Conservation (phyloP, 495 filamentous ascomycete species). For the Pyronema omphalodes region DNA sequence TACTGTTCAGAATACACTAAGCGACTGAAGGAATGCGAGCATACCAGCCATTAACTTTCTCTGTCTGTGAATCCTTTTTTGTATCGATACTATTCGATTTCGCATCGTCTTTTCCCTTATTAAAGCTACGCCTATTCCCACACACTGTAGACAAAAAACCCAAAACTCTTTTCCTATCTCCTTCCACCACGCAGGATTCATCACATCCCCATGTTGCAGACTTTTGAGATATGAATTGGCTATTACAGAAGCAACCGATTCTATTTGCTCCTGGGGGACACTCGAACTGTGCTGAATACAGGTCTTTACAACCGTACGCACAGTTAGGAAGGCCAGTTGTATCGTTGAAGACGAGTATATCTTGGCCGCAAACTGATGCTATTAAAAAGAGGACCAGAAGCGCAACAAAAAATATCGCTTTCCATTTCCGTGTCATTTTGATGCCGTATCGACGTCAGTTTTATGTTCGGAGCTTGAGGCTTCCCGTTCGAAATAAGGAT, state of each 20-base stretch:
- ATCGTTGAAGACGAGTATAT: slow-evolving; percentile 15
- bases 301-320: slow-evolving; percentile 13
- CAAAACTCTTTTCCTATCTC: slow-evolving; percentile 5
- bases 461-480: too few relatives aligned
- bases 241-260: slow-evolving; percentile 13
- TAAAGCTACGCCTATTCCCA: not conserved
- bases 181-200: slow-evolving; percentile 4
- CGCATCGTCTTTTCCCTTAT: not conserved
- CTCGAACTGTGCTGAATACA: slow-evolving; percentile 17
- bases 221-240: slow-evolving; percentile 7
- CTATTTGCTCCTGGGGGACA: slow-evolving; percentile 7
- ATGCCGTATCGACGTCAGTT: not conserved
- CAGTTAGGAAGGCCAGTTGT: slow-evolving; percentile 16
- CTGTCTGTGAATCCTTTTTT: not conserved
- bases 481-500: too few relatives aligned
- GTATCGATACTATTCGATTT: not conserved
- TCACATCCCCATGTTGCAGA: slow-evolving; percentile 11
- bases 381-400: not conserved
- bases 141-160: slow-evolving; percentile 12
- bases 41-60: slow-evolving; percentile 3
- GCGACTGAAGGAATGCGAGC: not conserved
- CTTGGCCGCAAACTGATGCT: not conserved
- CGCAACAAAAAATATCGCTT: not conserved
- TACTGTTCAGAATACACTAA: not conserved
- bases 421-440: not conserved